Conservation (phyloP, 2,329 filamentous ascomycete genomes). For the Zymoseptoria pseudotritici region DNA sequence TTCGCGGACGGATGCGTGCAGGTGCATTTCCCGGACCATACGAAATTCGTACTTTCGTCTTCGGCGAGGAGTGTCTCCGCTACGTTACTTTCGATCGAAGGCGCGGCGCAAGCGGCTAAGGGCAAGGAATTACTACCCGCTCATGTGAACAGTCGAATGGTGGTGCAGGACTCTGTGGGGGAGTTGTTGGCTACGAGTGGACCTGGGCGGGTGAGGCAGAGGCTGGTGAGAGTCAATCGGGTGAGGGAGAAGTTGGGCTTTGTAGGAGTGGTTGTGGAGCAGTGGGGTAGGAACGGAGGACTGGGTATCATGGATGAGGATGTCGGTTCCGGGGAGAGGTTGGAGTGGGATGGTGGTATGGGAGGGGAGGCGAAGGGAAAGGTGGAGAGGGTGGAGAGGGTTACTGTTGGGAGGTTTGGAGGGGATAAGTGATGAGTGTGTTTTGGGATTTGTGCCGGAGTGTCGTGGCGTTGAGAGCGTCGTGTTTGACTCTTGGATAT, state of each 20-base stretch:
- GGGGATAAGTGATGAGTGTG: constrained; percentile 31
- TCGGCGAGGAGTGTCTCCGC: constrained; percentile 71
- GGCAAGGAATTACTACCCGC: constrained; percentile 57
- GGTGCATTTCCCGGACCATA: constrained; percentile 84
- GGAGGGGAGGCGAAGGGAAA: constrained; percentile 39
- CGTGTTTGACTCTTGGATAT: not conserved
- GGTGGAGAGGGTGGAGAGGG: constrained; percentile 37
- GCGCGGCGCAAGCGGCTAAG: constrained; percentile 56
- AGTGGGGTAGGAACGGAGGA: constrained; percentile 65
- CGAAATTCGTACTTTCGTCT: constrained; percentile 70
- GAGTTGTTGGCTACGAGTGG: constrained; percentile 57
- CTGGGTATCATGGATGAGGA: constrained; percentile 46
- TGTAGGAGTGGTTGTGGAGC: constrained; percentile 58
- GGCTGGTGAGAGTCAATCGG: constrained; percentile 61
- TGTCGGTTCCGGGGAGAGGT: constrained; percentile 23
- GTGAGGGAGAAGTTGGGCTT: constrained; percentile 69
- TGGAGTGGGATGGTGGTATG: constrained; percentile 36
- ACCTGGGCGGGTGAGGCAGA: constrained; percentile 36
- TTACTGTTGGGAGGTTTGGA: constrained; percentile 38
- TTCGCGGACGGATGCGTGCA: constrained; percentile 74
- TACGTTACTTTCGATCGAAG: constrained; percentile 66
- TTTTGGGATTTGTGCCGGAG: not conserved
- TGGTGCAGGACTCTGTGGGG: constrained; percentile 64
- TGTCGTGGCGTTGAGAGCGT: not conserved
- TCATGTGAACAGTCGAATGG: constrained; percentile 61